Evolutionary conservation across 495 filamentous ascomycete genomes (phyloP).

Genomic region (Trichoderma reesei): DNA sequence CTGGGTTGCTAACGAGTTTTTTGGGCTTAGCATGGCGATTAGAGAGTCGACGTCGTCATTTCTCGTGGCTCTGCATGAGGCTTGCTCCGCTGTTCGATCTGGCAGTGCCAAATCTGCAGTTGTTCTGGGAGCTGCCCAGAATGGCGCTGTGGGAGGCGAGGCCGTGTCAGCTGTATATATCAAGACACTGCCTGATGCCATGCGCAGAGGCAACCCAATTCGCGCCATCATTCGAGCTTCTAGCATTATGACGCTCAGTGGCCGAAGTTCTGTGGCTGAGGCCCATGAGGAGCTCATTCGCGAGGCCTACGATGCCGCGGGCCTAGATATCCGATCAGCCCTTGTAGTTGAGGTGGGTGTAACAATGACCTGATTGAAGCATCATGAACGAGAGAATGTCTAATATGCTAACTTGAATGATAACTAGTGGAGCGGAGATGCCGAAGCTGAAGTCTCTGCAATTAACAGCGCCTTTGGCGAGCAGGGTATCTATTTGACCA

Average conservation of each 20-base stretch:
- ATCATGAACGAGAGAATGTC: not conserved
- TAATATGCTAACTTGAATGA: not conserved
- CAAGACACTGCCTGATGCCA: slow-evolving; percentile 39
- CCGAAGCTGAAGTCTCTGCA: slow-evolving; percentile 27
- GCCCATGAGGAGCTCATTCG: not conserved
- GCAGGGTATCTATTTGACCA: slow-evolving; percentile 35
- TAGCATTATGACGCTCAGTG: not conserved
- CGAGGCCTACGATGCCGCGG: not conserved
- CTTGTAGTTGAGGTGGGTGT: not conserved
- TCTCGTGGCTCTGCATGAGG: slow-evolving; percentile 43
- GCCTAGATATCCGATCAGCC: not conserved
- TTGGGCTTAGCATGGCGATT: slow-evolving; percentile 23
- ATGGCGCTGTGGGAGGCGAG: slow-evolving; percentile 25
- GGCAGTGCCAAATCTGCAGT: slow-evolving; percentile 32
- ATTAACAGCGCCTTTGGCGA: slow-evolving; percentile 24
- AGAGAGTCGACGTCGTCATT: slow-evolving; percentile 43
- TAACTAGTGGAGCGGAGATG: slow-evolving; percentile 22
- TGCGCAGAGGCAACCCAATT: slow-evolving; percentile 39
- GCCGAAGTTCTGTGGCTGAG: not conserved
- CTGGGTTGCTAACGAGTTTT: slow-evolving; percentile 14
- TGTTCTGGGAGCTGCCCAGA: slow-evolving; percentile 27
- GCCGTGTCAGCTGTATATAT: slow-evolving; percentile 27
- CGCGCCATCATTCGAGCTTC: slow-evolving; percentile 41
- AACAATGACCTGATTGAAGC: not conserved
- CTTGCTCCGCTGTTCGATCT: slow-evolving; percentile 31